A percentile compares a stretch with the other conserved stretches of the same genome.
phyloP scores from a whole-genome alignment of 768 basidiomycete genomes.

The Leccinum incarnatum region DNA sequence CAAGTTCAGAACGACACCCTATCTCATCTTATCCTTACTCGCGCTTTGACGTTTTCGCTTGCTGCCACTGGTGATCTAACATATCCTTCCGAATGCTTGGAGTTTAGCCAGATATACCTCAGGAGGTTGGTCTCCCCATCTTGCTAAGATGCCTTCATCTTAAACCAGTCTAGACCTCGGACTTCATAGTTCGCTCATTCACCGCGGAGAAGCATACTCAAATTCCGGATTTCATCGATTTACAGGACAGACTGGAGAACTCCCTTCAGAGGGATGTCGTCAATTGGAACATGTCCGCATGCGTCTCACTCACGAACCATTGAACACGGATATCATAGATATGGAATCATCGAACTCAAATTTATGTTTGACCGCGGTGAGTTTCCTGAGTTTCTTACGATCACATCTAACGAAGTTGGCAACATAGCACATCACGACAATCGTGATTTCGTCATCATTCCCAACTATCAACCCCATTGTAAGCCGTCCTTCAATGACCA shows the following conservation, averaged over 20 bases:
- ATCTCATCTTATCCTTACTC: constrained; percentile 76
- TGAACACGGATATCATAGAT: constrained; percentile 70
- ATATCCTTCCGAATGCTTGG: constrained; percentile 70
- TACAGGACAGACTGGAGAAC: constrained; percentile 78
- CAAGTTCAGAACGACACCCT: constrained; percentile 89
- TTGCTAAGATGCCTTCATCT: not conserved
- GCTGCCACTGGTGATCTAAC: constrained; percentile 76
- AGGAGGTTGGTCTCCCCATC: constrained; percentile 53
- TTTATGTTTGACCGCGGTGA: constrained; percentile 75
- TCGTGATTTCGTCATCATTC: constrained; percentile 76
- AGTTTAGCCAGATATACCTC: constrained; percentile 77
- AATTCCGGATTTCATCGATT: constrained; percentile 82
- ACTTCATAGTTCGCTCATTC: constrained; percentile 79
- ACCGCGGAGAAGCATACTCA: constrained; percentile 81
- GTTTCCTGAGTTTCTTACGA: constrained; percentile 21
- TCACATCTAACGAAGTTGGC: constrained; percentile 5
- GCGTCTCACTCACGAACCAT: constrained; percentile 71
- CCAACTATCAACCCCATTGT: constrained; percentile 69
- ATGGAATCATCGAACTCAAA: constrained; percentile 83
- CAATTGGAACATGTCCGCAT: constrained; percentile 82
- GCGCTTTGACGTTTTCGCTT: constrained; percentile 76
- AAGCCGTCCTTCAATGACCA: constrained; percentile 58
- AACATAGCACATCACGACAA: constrained; percentile 77
- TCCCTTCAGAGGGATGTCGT: constrained; percentile 82
- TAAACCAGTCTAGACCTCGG: constrained; percentile 55